Percentiles rank a stretch among this genome's conserved stretches.
These are phyloP conservation scores for Ophidiomyces ophidiicola DNA, from an alignment of 2,329 filamentous ascomycete species.

Conservation along the genomic window DNA sequence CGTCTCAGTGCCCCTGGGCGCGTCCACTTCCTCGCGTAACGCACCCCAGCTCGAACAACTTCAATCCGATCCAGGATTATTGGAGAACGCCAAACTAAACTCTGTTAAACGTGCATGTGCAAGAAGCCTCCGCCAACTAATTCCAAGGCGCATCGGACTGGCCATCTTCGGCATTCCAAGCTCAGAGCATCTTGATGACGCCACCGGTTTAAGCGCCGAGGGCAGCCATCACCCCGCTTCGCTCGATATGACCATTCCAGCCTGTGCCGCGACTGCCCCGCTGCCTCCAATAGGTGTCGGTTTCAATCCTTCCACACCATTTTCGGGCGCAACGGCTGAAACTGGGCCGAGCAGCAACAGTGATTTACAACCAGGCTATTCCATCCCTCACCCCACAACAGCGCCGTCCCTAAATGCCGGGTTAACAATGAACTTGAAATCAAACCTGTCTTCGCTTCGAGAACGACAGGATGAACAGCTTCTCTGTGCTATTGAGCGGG, in stretches of 20 bases:
- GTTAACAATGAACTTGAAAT: too few relatives aligned
- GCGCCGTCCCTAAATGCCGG: neutral
- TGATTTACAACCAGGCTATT: conserved; percentile 12
- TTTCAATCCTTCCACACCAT: conserved; percentile 2
- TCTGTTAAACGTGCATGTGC: conserved; percentile 36
- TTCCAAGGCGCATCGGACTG: conserved; percentile 34
- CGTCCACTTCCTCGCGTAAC: conserved; percentile 7
- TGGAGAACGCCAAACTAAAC: conserved; percentile 25
- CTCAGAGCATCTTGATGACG: conserved; percentile 1
- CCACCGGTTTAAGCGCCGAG: conserved; percentile 6
- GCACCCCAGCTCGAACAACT: conserved; percentile 5
- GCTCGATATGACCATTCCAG: neutral
- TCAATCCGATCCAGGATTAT: conserved; percentile 14
- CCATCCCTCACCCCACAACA: conserved; percentile 7
- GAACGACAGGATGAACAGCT: conserved; percentile 40
- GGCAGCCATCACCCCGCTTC: conserved; percentile 5
- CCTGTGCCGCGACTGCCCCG: conserved; percentile 2
- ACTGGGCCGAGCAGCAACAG: conserved; percentile 6
- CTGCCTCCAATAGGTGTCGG: neutral
- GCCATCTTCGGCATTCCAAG: conserved; percentile 15
- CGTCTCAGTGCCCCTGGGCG: neutral
- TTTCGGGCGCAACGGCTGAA: conserved; percentile 12
- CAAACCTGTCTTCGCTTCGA: conserved; percentile 11
- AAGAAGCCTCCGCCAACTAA: conserved; percentile 29
- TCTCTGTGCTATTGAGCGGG: conserved; percentile 48